Conservation (phyloP, 352 stramenopile species). For the Phytopythium kandeliae region DNA sequence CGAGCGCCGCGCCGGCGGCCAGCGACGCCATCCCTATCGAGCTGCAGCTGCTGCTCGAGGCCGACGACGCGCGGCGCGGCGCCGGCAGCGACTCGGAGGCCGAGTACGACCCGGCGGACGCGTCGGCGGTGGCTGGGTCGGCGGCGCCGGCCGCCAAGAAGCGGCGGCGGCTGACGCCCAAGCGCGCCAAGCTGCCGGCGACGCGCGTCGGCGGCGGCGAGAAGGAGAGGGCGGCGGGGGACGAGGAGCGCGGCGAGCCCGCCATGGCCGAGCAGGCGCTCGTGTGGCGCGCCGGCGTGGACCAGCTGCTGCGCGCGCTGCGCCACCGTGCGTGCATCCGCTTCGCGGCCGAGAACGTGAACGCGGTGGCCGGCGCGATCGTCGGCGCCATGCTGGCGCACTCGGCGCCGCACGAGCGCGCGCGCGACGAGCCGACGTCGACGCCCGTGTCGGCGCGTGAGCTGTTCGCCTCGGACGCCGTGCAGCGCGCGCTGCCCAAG, state of each 20-base stretch:
- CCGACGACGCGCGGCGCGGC: conserved; percentile 44
- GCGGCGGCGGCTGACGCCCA: conserved; percentile 51
- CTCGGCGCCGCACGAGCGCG: conserved; percentile 76
- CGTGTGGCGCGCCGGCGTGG: conserved; percentile 75
- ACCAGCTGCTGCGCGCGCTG: conserved; percentile 76
- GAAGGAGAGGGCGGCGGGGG: conserved; percentile 21
- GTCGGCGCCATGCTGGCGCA: conserved; percentile 75
- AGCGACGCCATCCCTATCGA: conserved; percentile 66
- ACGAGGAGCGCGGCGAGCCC: conserved; percentile 9
- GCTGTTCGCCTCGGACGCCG: conserved; percentile 60
- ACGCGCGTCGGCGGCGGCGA: conserved; percentile 33
- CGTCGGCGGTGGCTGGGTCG: conserved; percentile 9
- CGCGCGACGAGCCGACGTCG: conserved; percentile 76
- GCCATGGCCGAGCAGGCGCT: conserved; percentile 61
- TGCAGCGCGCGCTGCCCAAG: conserved; percentile 65
- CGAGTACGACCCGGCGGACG: conserved; percentile 47
- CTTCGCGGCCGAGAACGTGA: conserved; percentile 84
- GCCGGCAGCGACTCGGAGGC: conserved; percentile 49
- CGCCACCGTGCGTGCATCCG: conserved; percentile 73
- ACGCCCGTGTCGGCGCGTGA: conserved; percentile 71
- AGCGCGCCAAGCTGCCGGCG: conserved; percentile 70
- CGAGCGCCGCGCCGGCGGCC: conserved; percentile 11
- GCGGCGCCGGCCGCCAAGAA: conserved; percentile 38
- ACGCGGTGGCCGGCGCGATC: conserved; percentile 74
- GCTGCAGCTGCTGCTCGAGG: conserved; percentile 83